Conservation (phyloP, 2,329 filamentous ascomycete genomes). For the Phialocephala sp. region DNA sequence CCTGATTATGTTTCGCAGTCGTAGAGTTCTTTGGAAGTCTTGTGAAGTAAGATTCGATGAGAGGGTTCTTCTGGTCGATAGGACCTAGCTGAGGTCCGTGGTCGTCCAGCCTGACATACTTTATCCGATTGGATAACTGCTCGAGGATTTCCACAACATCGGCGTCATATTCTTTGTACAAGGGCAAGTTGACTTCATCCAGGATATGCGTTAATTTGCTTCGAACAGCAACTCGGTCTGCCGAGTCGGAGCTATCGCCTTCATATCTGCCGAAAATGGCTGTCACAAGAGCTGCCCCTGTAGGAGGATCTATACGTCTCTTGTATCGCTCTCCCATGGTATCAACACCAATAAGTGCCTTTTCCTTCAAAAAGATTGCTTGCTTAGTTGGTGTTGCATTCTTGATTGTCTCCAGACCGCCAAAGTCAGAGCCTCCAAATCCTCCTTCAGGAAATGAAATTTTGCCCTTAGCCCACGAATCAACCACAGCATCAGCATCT, state of each 20-base stretch:
- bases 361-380: slow-evolving; percentile 60
- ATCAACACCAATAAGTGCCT: slow-evolving; percentile 74
- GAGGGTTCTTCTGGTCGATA: slow-evolving; percentile 76
- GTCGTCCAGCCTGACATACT: slow-evolving; percentile 91
- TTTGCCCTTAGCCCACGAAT: slow-evolving; percentile 72
- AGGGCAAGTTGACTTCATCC: slow-evolving; percentile 83
- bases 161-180: slow-evolving; percentile 90
- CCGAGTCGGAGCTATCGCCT: slow-evolving; percentile 50
- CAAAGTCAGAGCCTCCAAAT: slow-evolving; percentile 53
- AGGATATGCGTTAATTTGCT: slow-evolving; percentile 68
- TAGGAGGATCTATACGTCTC: slow-evolving; percentile 70
- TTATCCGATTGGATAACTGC: slow-evolving; percentile 91
- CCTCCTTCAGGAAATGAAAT: slow-evolving; percentile 59
- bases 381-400: slow-evolving; percentile 62
- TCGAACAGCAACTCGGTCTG: slow-evolving; percentile 58
- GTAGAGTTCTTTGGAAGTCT: slow-evolving; percentile 79
- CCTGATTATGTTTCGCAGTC: slow-evolving; percentile 76
- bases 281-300: slow-evolving; percentile 72
- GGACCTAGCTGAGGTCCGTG: slow-evolving; percentile 86
- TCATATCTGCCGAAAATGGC: slow-evolving; percentile 73
- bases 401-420: slow-evolving; percentile 58
- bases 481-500: slow-evolving; percentile 70
- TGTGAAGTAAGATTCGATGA: slow-evolving; percentile 96
- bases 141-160: slow-evolving; percentile 85
- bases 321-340: slow-evolving; percentile 81